Evolutionary conservation across 768 basidiomycete genomes (phyloP).

Genomic region (Holtermannia corniformis): DNA sequence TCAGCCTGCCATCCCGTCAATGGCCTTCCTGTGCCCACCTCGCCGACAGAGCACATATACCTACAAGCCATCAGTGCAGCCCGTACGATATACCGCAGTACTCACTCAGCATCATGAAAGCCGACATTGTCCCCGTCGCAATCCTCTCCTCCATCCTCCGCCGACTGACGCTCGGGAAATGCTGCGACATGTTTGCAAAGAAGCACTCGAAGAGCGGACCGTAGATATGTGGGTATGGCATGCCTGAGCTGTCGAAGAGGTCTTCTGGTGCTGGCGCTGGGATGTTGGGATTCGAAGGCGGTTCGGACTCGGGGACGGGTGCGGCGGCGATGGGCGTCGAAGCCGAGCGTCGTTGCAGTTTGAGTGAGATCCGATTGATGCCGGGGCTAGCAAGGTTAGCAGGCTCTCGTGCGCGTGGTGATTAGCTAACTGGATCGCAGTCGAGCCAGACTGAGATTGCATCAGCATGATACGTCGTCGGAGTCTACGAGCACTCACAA

Average conservation of each 20-base stretch:
- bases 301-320: constrained; percentile 19
- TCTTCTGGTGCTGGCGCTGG: constrained; percentile 5
- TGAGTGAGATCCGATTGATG: constrained; percentile 37
- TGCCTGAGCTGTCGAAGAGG: constrained; percentile 27
- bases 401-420: background rate
- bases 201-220: constrained; percentile 32
- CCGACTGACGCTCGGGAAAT: constrained; percentile 30
- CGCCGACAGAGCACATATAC: constrained; percentile 32
- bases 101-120: constrained; percentile 32
- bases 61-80: background rate
- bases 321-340: constrained; percentile 20
- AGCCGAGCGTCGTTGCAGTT: constrained; percentile 28
- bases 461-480: background rate
- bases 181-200: constrained; percentile 28
- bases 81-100: background rate
- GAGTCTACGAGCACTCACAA: constrained; percentile 18
- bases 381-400: constrained; percentile 18
- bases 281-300: background rate
- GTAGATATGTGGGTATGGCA: constrained; percentile 29
- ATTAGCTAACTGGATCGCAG: constrained; percentile 23
- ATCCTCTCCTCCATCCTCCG: constrained; percentile 27
- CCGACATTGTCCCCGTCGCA: constrained; percentile 35
- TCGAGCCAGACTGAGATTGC: constrained; percentile 25
- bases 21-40: too few relatives aligned
- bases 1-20: too few relatives aligned